A percentile compares a stretch with the other conserved stretches of the same genome.
Evolutionary conservation across 179 eudicot species (phyloP).

Genomic region (Corrigiola litoralis): DNA sequence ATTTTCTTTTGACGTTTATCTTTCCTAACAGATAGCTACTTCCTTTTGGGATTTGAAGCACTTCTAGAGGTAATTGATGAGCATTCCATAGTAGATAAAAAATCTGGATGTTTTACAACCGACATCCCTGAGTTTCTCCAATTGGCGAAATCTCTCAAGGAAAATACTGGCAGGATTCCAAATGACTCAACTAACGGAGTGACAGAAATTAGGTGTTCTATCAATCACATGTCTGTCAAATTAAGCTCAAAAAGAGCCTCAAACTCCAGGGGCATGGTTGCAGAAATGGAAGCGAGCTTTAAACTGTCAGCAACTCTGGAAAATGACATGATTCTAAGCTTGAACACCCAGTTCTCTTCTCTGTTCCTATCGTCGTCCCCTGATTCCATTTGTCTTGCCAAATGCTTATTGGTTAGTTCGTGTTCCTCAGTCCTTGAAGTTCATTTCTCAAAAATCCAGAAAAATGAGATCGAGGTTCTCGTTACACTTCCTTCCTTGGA

Average conservation of each 20-base stretch:
- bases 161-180: slow-evolving; percentile 20
- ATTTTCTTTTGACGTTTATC: slow-evolving; percentile 1
- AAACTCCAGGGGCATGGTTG: slow-evolving; percentile 31
- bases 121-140: slow-evolving; percentile 60
- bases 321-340: slow-evolving; percentile 34
- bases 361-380: slow-evolving; percentile 45
- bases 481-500: slow-evolving; percentile 58
- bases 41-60: slow-evolving; percentile 46
- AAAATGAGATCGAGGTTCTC: slow-evolving; percentile 36
- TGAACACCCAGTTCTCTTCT: slow-evolving; percentile 45
- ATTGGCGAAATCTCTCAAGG: slow-evolving; percentile 36
- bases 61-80: slow-evolving; percentile 51
- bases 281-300: slow-evolving; percentile 53
- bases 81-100: slow-evolving; percentile 51
- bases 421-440: slow-evolving; percentile 49
- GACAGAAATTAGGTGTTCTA: slow-evolving; percentile 45
- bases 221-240: slow-evolving; percentile 41
- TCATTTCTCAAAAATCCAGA: slow-evolving; percentile 31
- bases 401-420: slow-evolving; percentile 38
- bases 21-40: slow-evolving; percentile 38
- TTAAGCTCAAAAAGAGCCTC: slow-evolving; percentile 32
- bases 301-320: slow-evolving; percentile 42
- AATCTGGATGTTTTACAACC: slow-evolving; percentile 47
- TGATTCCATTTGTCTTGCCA: slow-evolving; percentile 44
- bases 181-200: slow-evolving; percentile 25